phyloP scores from a whole-genome alignment of 1,284 basidiomycete genomes.

The Cryptococcus wingfieldii region DNA sequence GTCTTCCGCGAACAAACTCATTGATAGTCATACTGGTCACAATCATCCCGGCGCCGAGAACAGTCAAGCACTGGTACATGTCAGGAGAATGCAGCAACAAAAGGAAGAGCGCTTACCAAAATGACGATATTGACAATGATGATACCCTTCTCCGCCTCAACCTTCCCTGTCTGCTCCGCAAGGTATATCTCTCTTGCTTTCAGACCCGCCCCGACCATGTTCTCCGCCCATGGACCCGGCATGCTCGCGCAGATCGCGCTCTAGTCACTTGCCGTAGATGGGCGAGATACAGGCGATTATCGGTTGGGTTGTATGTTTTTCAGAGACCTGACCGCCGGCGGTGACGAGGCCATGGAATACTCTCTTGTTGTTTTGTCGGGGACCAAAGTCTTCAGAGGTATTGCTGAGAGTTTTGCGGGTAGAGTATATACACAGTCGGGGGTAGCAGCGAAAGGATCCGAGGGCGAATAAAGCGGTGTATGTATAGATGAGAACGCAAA shows the following conservation, averaged over 20 bases:
- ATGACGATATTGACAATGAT: conserved; percentile 40
- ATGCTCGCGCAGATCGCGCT: background rate
- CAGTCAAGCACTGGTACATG: conserved; percentile 23
- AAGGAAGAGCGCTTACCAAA: conserved; percentile 20
- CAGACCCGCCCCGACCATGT: background rate
- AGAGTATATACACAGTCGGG: no score
- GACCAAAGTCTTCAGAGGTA: no score
- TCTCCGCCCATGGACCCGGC: background rate
- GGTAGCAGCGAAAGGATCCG: no score
- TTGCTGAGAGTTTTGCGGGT: no score
- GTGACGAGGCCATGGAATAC: no score
- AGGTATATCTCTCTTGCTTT: background rate
- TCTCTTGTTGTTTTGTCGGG: no score
- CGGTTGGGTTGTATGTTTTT: no score
- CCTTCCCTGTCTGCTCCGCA: conserved; percentile 9
- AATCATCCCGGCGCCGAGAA: conserved; percentile 36
- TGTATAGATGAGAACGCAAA: no score
- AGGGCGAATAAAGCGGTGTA: no score
- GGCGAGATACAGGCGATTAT: no score
- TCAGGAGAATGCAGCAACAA: background rate
- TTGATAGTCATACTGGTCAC: conserved; percentile 31
- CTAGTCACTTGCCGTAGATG: no score
- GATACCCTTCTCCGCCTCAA: conserved; percentile 34
- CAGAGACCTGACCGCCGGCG: no score
- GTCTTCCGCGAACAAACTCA: conserved; percentile 32